Conservation (phyloP, 2,329 filamentous ascomycete genomes). For the Neonectria sp. region DNA sequence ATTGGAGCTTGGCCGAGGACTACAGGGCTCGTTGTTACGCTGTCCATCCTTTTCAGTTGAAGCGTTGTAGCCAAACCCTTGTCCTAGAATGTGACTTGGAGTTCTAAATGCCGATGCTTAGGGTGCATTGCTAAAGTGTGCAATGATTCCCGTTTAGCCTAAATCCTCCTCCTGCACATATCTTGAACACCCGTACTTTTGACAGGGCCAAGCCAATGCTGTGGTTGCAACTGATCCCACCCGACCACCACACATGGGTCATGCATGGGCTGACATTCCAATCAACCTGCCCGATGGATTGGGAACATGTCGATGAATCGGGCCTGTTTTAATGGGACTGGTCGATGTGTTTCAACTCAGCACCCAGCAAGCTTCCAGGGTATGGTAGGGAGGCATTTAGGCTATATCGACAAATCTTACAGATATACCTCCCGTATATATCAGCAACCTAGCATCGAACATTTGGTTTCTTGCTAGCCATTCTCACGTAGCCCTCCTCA, state of each 20-base stretch:
- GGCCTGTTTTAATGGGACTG: not conserved
- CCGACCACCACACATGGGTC: not conserved
- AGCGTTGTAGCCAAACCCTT: not conserved
- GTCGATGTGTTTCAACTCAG: not conserved
- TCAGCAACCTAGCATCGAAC: not conserved
- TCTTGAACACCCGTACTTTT: not conserved
- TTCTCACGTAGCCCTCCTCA: not conserved
- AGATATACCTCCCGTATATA: not conserved
- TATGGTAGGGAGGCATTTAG: not conserved
- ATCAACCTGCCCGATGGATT: not conserved
- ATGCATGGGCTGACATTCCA: not conserved
- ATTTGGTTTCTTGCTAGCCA: not conserved
- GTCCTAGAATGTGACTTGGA: not conserved
- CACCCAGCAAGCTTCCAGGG: not conserved
- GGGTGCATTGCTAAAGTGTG: not conserved
- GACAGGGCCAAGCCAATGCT: not conserved
- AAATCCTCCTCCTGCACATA: not conserved
- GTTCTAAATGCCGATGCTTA: not conserved
- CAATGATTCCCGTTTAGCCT: not conserved
- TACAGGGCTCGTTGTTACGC: conserved; percentile 1
- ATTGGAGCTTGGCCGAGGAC: not conserved
- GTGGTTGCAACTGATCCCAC: not conserved
- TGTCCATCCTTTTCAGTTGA: not conserved
- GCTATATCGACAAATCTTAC: not conserved
- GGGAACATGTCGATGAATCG: not conserved